Percentiles rank a stretch among this genome's conserved stretches.
phyloP scores from a whole-genome alignment of 78 protist genomes.

The Diacronema lutheri region DNA sequence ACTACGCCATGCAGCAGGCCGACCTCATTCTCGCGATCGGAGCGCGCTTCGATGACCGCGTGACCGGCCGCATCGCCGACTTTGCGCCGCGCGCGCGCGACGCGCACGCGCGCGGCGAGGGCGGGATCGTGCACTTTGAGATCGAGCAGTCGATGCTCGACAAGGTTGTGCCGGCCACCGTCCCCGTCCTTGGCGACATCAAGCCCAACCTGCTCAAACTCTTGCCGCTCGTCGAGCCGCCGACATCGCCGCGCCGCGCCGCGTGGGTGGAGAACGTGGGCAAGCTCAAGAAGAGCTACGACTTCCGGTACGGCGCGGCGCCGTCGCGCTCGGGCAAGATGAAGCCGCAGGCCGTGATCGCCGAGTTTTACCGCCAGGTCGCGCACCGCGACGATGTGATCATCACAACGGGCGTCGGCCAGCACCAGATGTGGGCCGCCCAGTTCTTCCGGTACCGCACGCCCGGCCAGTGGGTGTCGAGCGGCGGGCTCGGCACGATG shows the following conservation, averaged over 20 bases:
- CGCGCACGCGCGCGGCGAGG: conserved; percentile 42
- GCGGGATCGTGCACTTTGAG: conserved; percentile 66
- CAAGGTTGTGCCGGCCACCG: conserved; percentile 38
- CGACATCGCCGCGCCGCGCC: neutral
- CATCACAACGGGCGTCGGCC: conserved; percentile 40
- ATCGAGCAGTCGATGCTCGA: conserved; percentile 37
- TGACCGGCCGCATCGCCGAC: conserved; percentile 42
- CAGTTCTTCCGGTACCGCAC: conserved; percentile 35
- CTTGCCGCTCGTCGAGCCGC: conserved; percentile 25
- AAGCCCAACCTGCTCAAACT: conserved; percentile 9
- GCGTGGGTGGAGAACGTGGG: conserved; percentile 19
- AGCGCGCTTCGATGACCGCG: conserved; percentile 67
- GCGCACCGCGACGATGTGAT: neutral
- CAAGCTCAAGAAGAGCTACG: conserved; percentile 28
- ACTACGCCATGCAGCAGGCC: conserved; percentile 56
- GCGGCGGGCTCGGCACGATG: conserved; percentile 67
- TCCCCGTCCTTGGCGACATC: conserved; percentile 58
- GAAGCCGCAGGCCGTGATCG: neutral
- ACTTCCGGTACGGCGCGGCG: conserved; percentile 20
- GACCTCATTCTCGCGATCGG: conserved; percentile 61
- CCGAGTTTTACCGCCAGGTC: neutral
- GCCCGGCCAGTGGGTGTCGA: conserved; percentile 49
- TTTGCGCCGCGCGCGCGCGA: conserved; percentile 55
- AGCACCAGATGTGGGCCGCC: conserved; percentile 33
- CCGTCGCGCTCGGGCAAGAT: neutral